phyloP scores from a whole-genome alignment of 768 basidiomycete species.

The Termitomyces sp. region DNA sequence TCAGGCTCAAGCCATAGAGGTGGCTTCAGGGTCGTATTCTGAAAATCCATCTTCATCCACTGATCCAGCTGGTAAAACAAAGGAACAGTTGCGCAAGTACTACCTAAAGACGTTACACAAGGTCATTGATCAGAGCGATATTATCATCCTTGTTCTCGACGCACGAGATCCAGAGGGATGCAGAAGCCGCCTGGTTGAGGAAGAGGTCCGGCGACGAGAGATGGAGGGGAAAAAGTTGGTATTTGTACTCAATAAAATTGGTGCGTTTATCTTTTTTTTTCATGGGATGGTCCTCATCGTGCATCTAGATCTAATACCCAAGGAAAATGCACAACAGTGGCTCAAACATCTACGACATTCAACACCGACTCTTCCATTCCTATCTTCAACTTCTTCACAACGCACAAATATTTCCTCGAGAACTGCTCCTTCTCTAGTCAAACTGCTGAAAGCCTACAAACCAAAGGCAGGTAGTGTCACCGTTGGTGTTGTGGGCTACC shows the following conservation, averaged over 20 bases:
- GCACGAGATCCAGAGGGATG: constrained; percentile 95
- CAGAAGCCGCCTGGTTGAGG: constrained; percentile 86
- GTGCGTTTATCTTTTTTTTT: constrained; percentile 30
- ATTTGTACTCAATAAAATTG: constrained; percentile 95
- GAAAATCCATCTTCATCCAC: constrained; percentile 28
- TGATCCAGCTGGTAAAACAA: constrained; percentile 39
- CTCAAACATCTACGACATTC: constrained; percentile 86
- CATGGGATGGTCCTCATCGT: not conserved
- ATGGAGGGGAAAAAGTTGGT: constrained; percentile 88
- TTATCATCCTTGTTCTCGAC: constrained; percentile 86
- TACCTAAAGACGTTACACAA: constrained; percentile 81
- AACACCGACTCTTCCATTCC: constrained; percentile 91
- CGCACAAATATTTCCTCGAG: constrained; percentile 75
- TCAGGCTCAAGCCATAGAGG: constrained; percentile 36
- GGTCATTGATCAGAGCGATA: constrained; percentile 91
- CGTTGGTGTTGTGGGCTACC: constrained; percentile 91
- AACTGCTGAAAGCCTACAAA: constrained; percentile 80
- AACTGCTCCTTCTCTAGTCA: constrained; percentile 71
- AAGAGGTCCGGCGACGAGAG: constrained; percentile 84
- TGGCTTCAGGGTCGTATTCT: constrained; percentile 14
- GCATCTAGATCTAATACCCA: constrained; percentile 76
- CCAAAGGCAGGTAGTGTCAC: constrained; percentile 69
- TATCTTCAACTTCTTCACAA: constrained; percentile 69
- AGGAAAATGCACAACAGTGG: constrained; percentile 86
- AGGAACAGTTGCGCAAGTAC: constrained; percentile 64